Percentiles rank a stretch among this genome's conserved stretches.
Evolutionary conservation across 176 grass and related monocot genomes (phyloP).

Genomic region (Avena atlantica): DNA sequence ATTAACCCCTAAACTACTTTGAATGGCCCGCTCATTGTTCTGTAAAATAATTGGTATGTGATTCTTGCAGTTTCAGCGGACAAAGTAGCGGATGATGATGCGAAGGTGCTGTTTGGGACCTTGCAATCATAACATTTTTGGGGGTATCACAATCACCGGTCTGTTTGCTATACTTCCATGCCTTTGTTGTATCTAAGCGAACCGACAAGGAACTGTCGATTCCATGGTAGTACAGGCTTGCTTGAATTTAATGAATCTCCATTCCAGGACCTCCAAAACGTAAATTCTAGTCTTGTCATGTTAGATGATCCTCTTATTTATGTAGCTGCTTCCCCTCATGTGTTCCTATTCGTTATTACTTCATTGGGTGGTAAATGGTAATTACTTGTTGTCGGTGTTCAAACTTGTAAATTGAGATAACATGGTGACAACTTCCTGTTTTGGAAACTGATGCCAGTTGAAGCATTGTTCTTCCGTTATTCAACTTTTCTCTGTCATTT

Average conservation of each 20-base stretch:
- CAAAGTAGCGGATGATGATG: slow-evolving; percentile 1
- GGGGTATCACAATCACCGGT: background rate
- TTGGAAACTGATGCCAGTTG: background rate
- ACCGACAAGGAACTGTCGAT: background rate
- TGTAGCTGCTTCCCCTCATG: slow-evolving; percentile 16
- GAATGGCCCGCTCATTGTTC: slow-evolving; percentile 4
- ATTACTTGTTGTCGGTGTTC: slow-evolving; percentile 16
- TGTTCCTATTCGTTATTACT: slow-evolving; percentile 37
- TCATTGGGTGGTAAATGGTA: background rate
- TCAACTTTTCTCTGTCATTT: background rate
- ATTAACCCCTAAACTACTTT: background rate
- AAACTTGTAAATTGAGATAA: slow-evolving; percentile 28
- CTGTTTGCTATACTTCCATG: slow-evolving; percentile 7
- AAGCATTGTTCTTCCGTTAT: background rate
- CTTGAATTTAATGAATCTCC: slow-evolving; percentile 16
- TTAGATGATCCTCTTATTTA: slow-evolving; percentile 35
- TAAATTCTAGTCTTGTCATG: slow-evolving; percentile 53
- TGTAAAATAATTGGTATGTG: slow-evolving; percentile 7
- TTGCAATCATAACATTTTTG: slow-evolving; percentile 44
- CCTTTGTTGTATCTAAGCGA: slow-evolving; percentile 32
- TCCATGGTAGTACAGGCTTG: background rate
- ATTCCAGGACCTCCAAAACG: slow-evolving; percentile 28
- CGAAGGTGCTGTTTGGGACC: slow-evolving; percentile 34
- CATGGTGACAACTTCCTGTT: background rate
- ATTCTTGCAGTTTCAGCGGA: slow-evolving; percentile 39